Evolutionary conservation across 306 rosid genomes (phyloP).

Genomic region (Fagus crenata): DNA sequence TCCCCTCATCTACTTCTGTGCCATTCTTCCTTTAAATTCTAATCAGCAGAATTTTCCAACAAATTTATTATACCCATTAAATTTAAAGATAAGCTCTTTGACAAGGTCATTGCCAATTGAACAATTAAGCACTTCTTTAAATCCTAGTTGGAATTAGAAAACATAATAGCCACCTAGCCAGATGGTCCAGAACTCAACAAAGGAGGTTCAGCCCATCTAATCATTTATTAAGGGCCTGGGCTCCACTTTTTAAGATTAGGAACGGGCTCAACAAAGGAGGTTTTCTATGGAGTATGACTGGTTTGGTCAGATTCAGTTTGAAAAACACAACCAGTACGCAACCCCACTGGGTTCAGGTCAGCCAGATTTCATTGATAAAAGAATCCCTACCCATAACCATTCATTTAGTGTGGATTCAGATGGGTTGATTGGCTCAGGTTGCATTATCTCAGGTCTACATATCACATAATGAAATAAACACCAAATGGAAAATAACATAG

Average conservation of each 20-base stretch:
- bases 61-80: background rate
- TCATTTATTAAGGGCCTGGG: background rate
- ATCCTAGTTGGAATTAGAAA: background rate
- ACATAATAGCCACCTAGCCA: background rate
- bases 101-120: background rate
- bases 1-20: too few relatives aligned
- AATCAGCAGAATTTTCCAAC: background rate
- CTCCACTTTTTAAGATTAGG: background rate
- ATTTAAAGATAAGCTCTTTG: background rate
- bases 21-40: background rate
- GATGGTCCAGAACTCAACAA: background rate
- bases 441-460: background rate
- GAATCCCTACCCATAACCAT: background rate
- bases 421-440: background rate
- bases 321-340: background rate
- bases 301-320: background rate
- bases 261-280: background rate
- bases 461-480: background rate
- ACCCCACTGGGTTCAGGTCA: background rate
- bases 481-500: background rate
- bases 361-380: background rate
- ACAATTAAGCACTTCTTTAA: background rate
- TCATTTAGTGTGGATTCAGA: background rate
- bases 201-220: background rate
- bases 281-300: background rate